These are phyloP conservation scores for Sherardia arvensis DNA, from an alignment of 257 asterid genomes.

Conservation along the genomic window DNA sequence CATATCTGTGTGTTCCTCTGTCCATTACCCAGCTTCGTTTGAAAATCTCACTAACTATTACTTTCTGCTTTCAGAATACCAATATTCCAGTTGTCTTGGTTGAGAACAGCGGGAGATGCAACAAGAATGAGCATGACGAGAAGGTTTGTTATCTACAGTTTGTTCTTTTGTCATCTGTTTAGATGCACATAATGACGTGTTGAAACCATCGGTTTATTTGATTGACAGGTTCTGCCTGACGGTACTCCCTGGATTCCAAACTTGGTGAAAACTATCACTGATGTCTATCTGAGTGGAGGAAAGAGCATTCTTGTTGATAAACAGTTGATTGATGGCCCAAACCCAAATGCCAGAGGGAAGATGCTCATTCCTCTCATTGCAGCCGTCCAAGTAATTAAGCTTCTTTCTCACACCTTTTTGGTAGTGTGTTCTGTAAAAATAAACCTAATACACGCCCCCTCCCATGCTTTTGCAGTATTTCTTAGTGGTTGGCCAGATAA, in stretches of 20 bases:
- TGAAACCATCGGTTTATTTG: constrained; percentile 1
- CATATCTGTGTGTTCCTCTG: not conserved
- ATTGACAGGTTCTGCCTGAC: constrained; percentile 64
- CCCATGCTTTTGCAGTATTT: constrained; percentile 44
- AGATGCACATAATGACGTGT: not conserved
- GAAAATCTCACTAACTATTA: constrained; percentile 11
- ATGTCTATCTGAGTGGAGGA: constrained; percentile 55
- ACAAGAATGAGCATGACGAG: constrained; percentile 82
- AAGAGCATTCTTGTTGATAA: constrained; percentile 57
- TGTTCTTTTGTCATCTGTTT: not conserved
- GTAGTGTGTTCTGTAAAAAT: not conserved
- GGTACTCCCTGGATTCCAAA: constrained; percentile 81
- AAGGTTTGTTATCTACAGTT: constrained; percentile 41
- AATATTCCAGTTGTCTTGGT: constrained; percentile 75
- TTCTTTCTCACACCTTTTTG: not conserved
- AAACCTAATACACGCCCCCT: not conserved
- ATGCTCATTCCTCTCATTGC: constrained; percentile 59
- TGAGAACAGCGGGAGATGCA: constrained; percentile 94
- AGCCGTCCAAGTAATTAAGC: constrained; percentile 73
- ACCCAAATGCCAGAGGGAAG: constrained; percentile 71
- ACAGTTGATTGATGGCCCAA: constrained; percentile 84
- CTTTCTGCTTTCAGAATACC: constrained; percentile 34
- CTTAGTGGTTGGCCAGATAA: constrained; percentile 53
- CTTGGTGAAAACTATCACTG: constrained; percentile 55
- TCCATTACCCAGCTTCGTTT: not conserved